These are phyloP conservation scores for Candida chauliodis DNA, from an alignment of 805 yeast genomes.

Conservation along the genomic window DNA sequence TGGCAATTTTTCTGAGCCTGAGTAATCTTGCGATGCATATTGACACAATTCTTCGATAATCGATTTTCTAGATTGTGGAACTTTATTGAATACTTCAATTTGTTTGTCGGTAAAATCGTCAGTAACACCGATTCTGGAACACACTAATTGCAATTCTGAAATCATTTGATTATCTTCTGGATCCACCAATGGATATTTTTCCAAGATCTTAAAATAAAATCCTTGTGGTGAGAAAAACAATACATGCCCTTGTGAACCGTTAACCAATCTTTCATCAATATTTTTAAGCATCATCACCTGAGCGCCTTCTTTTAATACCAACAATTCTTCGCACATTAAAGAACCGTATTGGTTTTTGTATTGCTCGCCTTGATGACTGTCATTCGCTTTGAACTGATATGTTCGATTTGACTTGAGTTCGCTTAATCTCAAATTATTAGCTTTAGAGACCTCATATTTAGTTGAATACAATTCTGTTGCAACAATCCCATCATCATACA, in stretches of 20 bases:
- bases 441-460: slow-evolving; percentile 74
- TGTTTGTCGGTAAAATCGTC: slow-evolving; percentile 18
- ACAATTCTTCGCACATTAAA: slow-evolving; percentile 65
- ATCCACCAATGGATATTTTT: slow-evolving; percentile 17
- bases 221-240: slow-evolving; percentile 43
- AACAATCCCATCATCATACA: slow-evolving; percentile 67
- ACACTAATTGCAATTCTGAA: slow-evolving; percentile 21
- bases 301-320: slow-evolving; percentile 75
- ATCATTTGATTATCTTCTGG: slow-evolving; percentile 16
- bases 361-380: slow-evolving; percentile 21
- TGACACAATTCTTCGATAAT: slow-evolving; percentile 18
- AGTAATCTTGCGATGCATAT: slow-evolving; percentile 20
- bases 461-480: slow-evolving; percentile 92
- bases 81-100: slow-evolving; percentile 12
- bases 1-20: slow-evolving; percentile 29
- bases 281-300: slow-evolving; percentile 95
- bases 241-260: slow-evolving; percentile 86
- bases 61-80: slow-evolving; percentile 25
- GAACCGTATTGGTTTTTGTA: slow-evolving; percentile 43
- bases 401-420: slow-evolving; percentile 44
- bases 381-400: slow-evolving; percentile 40
- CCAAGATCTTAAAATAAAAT: slow-evolving; percentile 22
- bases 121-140: slow-evolving; percentile 20
- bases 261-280: slow-evolving; percentile 70
- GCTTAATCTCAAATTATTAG: slow-evolving; percentile 49